A percentile compares a stretch with the other conserved stretches of the same genome.
phyloP scores from a whole-genome alignment of 306 rosid species.

The Ammopiptanthus mongolicus region DNA sequence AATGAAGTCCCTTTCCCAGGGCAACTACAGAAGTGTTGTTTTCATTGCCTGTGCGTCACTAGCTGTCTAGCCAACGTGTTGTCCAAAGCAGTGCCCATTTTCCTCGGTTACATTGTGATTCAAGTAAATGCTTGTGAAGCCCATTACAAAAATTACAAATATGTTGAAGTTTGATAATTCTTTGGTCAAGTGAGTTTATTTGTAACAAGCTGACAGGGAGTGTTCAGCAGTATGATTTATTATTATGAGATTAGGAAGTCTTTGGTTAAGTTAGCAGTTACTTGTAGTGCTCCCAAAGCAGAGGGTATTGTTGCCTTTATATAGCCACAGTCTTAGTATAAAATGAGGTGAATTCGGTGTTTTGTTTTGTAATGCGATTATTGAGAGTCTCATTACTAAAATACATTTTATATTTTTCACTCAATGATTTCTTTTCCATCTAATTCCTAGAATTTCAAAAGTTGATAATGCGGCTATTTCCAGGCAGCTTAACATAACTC shows the following conservation, averaged over 20 bases:
- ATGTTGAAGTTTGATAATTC: not conserved
- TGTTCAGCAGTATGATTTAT: not conserved
- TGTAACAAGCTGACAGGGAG: not conserved
- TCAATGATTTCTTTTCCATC: not conserved
- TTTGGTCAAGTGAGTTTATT: not conserved
- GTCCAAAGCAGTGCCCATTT: not conserved
- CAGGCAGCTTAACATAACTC: slow-evolving; percentile 6
- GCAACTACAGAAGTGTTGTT: not conserved
- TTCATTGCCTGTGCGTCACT: not conserved
- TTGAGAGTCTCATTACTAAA: not conserved
- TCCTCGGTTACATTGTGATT: not conserved
- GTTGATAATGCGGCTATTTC: not conserved
- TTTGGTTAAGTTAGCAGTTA: not conserved
- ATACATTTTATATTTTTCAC: not conserved
- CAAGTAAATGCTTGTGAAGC: not conserved
- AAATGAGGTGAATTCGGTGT: not conserved
- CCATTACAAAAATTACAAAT: not conserved
- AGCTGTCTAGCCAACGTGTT: not conserved
- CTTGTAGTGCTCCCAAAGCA: not conserved
- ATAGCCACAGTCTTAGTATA: not conserved
- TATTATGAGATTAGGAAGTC: not conserved
- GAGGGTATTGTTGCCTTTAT: not conserved
- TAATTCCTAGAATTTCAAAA: not conserved
- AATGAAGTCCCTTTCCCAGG: not conserved
- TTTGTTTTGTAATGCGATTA: not conserved